These are phyloP conservation scores for Diplodia mutila DNA, from an alignment of 2,329 filamentous ascomycete genomes.

Conservation along the genomic window DNA sequence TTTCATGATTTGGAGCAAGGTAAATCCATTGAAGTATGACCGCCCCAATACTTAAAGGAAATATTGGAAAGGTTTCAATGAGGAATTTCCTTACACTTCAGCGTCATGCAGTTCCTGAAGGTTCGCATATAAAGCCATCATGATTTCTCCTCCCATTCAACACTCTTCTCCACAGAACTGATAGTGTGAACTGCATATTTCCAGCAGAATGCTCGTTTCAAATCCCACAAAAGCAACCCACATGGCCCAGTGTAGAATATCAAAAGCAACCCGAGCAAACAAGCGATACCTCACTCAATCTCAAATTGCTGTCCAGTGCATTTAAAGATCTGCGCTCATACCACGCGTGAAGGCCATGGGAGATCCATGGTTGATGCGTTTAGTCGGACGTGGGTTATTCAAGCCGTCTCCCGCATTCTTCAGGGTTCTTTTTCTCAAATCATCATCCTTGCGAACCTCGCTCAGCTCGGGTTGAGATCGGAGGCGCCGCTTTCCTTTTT, in stretches of 20 bases:
- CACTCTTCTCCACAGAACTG: not conserved
- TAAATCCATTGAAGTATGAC: not conserved
- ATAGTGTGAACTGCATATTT: not conserved
- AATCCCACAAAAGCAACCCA: not conserved
- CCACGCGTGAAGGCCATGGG: not conserved
- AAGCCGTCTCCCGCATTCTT: not conserved
- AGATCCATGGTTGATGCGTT: not conserved
- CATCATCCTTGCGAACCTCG: not conserved
- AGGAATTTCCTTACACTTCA: not conserved
- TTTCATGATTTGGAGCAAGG: not conserved
- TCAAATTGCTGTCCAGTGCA: not conserved
- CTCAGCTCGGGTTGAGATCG: not conserved
- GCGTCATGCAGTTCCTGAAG: not conserved
- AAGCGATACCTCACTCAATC: not conserved
- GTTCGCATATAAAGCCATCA: not conserved
- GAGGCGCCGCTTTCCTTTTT: not conserved
- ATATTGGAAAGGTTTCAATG: not conserved
- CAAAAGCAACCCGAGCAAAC: not conserved
- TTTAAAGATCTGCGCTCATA: not conserved
- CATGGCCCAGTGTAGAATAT: not conserved
- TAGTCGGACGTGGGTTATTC: not conserved
- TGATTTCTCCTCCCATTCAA: not conserved
- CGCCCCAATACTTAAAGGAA: not conserved
- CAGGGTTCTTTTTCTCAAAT: not conserved
- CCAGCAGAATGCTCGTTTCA: not conserved